Evolutionary conservation across 192 early-diverging fungal species (phyloP), one percentile per base, ranked within the genome.

Genomic region (Spinellus fusiger): DNA sequence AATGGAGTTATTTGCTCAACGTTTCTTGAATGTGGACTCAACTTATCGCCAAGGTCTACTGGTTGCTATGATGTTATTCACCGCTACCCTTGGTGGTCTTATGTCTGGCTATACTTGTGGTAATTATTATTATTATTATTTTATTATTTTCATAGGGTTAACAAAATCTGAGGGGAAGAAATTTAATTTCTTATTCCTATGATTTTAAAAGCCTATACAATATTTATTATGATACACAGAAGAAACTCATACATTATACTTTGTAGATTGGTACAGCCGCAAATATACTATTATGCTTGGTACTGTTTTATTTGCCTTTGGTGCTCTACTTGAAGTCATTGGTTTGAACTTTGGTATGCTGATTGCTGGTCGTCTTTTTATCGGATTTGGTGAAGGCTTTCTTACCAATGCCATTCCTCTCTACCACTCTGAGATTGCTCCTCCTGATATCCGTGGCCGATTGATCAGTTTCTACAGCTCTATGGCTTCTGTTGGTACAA

Each of bases 381-480:
- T 58, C 10, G 69, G 69, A 1, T 71, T 73, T 38, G 71, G 71
- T 26, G 44, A 64, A n/a, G 71, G 71, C 5, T 31, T 65, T n/a
- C 37, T 74, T 52, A 65, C 57, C 25, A 74, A 69, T 53, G 58
- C 67, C 0, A 62, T 74, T 15, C 72, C 72, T 3, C 35, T 74
- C 18, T 74, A 69, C 51, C 65, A 67, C 28, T 71, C 69, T 10
- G 69, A 71, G 48, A 71, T 89, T 29, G 92, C 92, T 54, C 85
- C 90, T 15, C 83, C 92, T 2, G 85, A 85, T 18, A 90, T 93
- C 57, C 90, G 93, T 65, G 93, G 93, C 27, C 86, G 89, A 10
- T 80, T 95, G 15, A 86, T 92, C 40, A 84, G 87, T 35, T 75
- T 95, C 22, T 88, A 91, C 65, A 93, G 94, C 59, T 83, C 90